Evolutionary conservation across 2,329 filamentous ascomycete genomes (phyloP), one percentile per base, ranked within the genome.

Genomic region (Thelonectria olida): DNA sequence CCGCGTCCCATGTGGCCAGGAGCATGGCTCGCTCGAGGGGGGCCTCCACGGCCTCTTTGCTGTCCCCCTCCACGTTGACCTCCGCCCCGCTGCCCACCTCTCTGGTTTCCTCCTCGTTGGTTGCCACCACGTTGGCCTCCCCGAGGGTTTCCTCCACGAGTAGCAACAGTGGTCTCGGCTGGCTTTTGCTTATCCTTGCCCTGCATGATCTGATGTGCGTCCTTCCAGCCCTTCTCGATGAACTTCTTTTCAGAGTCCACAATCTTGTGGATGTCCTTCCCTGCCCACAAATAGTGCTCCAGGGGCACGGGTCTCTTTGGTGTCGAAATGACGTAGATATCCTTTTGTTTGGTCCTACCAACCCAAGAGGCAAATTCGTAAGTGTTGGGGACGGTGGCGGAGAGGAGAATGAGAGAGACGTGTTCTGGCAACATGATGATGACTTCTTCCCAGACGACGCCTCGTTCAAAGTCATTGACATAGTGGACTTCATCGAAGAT

Each of bases 401-500:
- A 99, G 3, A 99, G 85, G 2, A 98, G 82, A 68, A 99, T 99
- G 20, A 99, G 85, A 2, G 96, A 97, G 38, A 99, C 93, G 78
- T 99, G 96, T 75, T 97, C 94, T 0, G 96, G 96, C 56, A 99
- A 84, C 96, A 99, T 98, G 72, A 99, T 99, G 73, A 99, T 99
- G 71, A 99, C 96, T 78, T 99, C 96, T 78, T 99, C 96, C 96
- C 96, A 99, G 0, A 99, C 96, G 6, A 99, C 96, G 72, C 96
- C 96, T 78, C 96, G 88, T 76, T 98, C 96, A 23, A 91, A 85
- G 75, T 99, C 96, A 74, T 98, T 99, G 67, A 99, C 95, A 74
- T 99, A 99, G 78, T 99, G 96, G 2, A 99, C 96, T 78, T 99
- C 96, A 72, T 99, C 96, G 65, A 99, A 99, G 49, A 99, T 97